Conservation (phyloP, 192 early-diverging fungal species). For the Coemansia sp. region DNA sequence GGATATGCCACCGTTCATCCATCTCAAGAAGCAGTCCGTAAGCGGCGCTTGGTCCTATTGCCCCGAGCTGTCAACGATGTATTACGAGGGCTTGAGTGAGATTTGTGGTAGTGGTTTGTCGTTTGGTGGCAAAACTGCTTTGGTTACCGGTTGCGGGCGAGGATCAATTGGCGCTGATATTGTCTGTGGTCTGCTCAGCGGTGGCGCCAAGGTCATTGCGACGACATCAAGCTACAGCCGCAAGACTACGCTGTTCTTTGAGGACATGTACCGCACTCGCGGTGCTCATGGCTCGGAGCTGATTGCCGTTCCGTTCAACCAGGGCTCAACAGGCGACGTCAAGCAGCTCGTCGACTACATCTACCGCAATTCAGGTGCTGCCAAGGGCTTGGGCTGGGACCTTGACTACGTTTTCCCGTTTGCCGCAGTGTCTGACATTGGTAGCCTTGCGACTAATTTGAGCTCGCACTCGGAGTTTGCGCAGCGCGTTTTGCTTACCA, state of each 20-base stretch:
- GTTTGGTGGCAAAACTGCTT: slow-evolving; percentile 75
- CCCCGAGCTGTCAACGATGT: too few species aligned
- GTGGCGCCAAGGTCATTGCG: slow-evolving; percentile 84
- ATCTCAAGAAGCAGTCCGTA: too few species aligned
- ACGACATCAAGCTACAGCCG: slow-evolving; percentile 85
- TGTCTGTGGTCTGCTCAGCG: slow-evolving; percentile 79
- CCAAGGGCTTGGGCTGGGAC: too few species aligned
- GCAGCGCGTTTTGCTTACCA: too few species aligned
- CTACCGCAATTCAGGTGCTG: too few species aligned
- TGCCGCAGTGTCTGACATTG: slow-evolving; percentile 86
- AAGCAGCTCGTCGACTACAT: too few species aligned
- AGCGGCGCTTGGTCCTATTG: too few species aligned
- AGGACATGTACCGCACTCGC: too few species aligned
- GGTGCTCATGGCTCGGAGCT: slow-evolving; percentile 83
- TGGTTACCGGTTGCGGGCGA: slow-evolving; percentile 87
- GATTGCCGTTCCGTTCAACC: slow-evolving; percentile 92
- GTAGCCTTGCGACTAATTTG: slow-evolving; percentile 78
- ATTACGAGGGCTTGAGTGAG: too few species aligned
- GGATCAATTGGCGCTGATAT: too few species aligned
- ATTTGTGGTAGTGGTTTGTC: slow-evolving; percentile 73
- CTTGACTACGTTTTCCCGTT: too few species aligned
- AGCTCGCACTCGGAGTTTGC: slow-evolving; percentile 88
- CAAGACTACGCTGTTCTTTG: slow-evolving; percentile 77
- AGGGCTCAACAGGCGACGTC: slow-evolving; percentile 79
- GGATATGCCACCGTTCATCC: slow-evolving; percentile 32